Percentiles rank a stretch among this genome's conserved stretches.
phyloP scores from a whole-genome alignment of 257 asterid species.

The Solanum chmielewskii region DNA sequence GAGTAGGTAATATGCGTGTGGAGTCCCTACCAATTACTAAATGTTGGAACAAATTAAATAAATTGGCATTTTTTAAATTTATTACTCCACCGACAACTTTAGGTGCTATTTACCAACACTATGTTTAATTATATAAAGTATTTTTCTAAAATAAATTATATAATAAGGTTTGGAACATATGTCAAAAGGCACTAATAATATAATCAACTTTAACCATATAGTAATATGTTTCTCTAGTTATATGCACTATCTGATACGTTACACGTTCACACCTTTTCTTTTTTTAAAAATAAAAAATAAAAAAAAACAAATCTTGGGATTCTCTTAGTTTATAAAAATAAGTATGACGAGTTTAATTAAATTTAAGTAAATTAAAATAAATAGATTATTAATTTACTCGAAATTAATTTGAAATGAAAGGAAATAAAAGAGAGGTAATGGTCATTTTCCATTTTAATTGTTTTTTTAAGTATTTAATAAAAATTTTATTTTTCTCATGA shows the following conservation, averaged over 20 bases:
- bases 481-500: not conserved
- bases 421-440: not conserved
- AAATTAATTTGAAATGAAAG: not conserved
- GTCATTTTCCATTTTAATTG: not conserved
- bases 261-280: not conserved
- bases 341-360: rapidly evolving
- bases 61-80: not conserved
- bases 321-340: not conserved
- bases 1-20: not conserved
- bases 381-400: rapidly evolving
- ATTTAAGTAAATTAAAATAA: not conserved
- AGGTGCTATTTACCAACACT: not conserved
- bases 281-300: not conserved
- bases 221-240: not conserved
- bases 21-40: not conserved
- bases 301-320: not conserved
- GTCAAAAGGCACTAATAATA: not conserved
- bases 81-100: not conserved
- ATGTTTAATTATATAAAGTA: not conserved
- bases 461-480: not conserved
- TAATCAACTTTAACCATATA: not conserved
- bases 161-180: not conserved
- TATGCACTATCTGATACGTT: not conserved
- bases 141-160: not conserved
- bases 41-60: not conserved